phyloP scores from a whole-genome alignment of 257 asterid genomes.

The Datura wrightii region DNA sequence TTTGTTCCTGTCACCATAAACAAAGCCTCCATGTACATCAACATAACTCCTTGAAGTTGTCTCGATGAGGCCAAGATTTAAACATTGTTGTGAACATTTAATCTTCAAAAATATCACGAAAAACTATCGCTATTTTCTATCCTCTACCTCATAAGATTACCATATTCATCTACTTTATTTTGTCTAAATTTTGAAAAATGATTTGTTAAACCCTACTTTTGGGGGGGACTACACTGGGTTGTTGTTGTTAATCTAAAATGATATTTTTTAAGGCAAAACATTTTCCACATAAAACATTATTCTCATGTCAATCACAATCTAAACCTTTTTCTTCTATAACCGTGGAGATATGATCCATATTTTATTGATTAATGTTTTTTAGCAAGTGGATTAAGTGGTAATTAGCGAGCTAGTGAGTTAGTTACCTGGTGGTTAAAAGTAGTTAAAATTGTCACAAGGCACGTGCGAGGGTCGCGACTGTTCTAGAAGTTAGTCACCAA shows the following conservation, averaged over 20 bases:
- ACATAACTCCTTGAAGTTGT: no score
- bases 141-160: not conserved
- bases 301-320: not conserved
- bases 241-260: not conserved
- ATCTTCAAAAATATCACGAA: not conserved
- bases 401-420: not conserved
- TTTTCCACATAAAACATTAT: not conserved
- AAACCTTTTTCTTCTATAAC: not conserved
- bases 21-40: no score
- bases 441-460: not conserved
- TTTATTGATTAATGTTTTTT: not conserved
- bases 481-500: not conserved
- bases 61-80: not conserved
- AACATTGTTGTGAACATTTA: not conserved
- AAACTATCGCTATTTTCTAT: not conserved
- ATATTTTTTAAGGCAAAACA: not conserved
- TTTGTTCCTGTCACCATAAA: no score
- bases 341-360: not conserved
- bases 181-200: not conserved
- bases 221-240: no score
- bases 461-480: not conserved
- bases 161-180: not conserved
- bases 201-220: not conserved
- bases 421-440: not conserved
- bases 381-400: not conserved